These are phyloP conservation scores for Coemansia sp. DNA, from an alignment of 192 early-diverging fungal species.

Conservation along the genomic window DNA sequence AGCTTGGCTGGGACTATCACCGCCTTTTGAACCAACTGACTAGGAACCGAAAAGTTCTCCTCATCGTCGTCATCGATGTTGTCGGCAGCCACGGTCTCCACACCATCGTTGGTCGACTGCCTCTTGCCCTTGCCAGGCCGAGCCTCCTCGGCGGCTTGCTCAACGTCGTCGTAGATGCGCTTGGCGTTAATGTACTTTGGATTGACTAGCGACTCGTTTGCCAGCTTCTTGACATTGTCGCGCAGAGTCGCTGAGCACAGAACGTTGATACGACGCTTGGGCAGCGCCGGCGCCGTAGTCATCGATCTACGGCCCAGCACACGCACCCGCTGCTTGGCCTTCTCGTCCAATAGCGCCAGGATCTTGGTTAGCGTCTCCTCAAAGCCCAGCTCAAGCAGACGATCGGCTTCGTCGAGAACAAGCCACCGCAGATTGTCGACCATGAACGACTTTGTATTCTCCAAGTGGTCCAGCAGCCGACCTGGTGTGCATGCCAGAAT, in stretches of 20 bases:
- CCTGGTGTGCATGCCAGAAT: conserved; percentile 95
- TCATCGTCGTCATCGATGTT: conserved; percentile 8
- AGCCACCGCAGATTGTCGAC: conserved; percentile 89
- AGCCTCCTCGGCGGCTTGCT: conserved; percentile 41
- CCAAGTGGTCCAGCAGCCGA: conserved; percentile 85
- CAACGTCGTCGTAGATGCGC: conserved; percentile 33
- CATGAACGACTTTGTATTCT: conserved; percentile 82
- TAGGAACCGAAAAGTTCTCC: conserved; percentile 70
- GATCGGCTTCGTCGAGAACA: conserved; percentile 97
- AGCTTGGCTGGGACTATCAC: conserved; percentile 88
- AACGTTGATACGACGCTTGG: conserved; percentile 69
- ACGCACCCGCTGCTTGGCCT: conserved; percentile 24
- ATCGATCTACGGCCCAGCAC: conserved; percentile 22
- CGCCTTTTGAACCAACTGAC: conserved; percentile 86
- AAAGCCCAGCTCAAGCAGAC: conserved; percentile 93
- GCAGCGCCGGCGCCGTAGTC: conserved; percentile 56
- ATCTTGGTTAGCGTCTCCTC: conserved; percentile 76
- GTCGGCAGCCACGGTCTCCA: conserved; percentile 31
- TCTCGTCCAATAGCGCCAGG: conserved; percentile 62
- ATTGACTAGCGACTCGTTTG: conserved; percentile 72
- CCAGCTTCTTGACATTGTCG: conserved; percentile 81
- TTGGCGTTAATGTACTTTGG: conserved; percentile 80
- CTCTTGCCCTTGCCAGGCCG: conserved; percentile 26
- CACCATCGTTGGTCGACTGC: conserved; percentile 40
- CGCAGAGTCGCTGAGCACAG: conserved; percentile 93